Evolutionary conservation across 768 basidiomycete genomes (phyloP).

Genomic region (Psilocybe tampanensis): DNA sequence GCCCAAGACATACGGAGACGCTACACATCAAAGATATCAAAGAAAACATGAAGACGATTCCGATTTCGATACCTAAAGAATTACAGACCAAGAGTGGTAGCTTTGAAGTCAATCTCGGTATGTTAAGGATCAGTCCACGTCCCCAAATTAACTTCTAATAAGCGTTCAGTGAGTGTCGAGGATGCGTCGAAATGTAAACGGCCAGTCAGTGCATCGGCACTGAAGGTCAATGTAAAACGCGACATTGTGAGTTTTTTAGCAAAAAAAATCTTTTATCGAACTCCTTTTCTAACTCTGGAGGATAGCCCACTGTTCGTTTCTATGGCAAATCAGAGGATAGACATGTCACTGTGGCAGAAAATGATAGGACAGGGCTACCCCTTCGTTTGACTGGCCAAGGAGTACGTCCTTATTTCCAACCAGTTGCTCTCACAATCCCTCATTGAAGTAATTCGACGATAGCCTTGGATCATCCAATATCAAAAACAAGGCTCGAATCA

Average conservation of each 20-base stretch:
- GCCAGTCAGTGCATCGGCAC: conserved; percentile 69
- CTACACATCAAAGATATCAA: conserved; percentile 58
- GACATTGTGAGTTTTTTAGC: conserved; percentile 56
- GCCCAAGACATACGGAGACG: conserved; percentile 66
- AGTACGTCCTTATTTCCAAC: conserved; percentile 45
- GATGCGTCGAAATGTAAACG: conserved; percentile 90
- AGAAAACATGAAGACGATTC: conserved; percentile 53
- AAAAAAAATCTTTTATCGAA: not conserved
- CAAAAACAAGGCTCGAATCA: conserved; percentile 48
- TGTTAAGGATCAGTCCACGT: conserved; percentile 16
- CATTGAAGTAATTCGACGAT: conserved; percentile 8
- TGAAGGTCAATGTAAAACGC: conserved; percentile 83
- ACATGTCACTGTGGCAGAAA: conserved; percentile 68
- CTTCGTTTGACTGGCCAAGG: conserved; percentile 89
- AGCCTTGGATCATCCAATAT: conserved; percentile 93
- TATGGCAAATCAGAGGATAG: conserved; percentile 67
- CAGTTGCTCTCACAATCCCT: not conserved
- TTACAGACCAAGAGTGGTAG: conserved; percentile 71
- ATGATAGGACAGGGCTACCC: conserved; percentile 72
- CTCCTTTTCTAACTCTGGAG: not conserved
- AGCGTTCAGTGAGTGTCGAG: conserved; percentile 72
- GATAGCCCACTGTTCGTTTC: conserved; percentile 85
- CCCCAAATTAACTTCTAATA: conserved; percentile 11
- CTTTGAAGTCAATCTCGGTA: conserved; percentile 81
- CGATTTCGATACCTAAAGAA: conserved; percentile 67